Evolutionary conservation across 139 green algal species (phyloP).

Genomic region (Micractinium sp.): DNA sequence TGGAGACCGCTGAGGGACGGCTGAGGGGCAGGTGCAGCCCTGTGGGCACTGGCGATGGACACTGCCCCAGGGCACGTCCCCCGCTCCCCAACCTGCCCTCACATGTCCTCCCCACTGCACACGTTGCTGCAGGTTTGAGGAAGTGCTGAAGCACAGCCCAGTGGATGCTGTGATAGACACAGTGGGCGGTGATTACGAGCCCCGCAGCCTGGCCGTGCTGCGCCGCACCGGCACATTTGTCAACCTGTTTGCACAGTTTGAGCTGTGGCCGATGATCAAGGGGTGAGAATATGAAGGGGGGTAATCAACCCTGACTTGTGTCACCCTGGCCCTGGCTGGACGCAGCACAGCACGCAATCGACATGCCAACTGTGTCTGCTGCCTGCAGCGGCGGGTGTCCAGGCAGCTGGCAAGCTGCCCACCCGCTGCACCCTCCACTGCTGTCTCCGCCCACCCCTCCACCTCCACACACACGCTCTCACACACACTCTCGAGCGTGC

Average conservation of each 20-base stretch:
- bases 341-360: no score
- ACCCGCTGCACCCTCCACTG: background rate
- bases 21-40: no score
- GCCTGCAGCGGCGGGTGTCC: background rate
- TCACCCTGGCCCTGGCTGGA: no score
- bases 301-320: no score
- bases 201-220: background rate
- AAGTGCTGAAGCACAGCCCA: background rate
- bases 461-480: no score
- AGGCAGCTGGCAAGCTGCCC: background rate
- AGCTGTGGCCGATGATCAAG: background rate
- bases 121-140: background rate
- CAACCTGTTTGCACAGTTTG: constrained; percentile 3
- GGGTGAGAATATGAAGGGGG: background rate
- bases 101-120: no score
- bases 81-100: no score
- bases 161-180: background rate
- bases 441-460: background rate
- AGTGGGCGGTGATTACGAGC: background rate
- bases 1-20: no score
- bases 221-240: constrained; percentile 1
- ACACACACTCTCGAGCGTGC: no score
- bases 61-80: no score
- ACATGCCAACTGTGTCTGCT: no score
- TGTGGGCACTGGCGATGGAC: no score